Conservation (phyloP, 805 yeast species). For the Saccharomyces mikatae region DNA sequence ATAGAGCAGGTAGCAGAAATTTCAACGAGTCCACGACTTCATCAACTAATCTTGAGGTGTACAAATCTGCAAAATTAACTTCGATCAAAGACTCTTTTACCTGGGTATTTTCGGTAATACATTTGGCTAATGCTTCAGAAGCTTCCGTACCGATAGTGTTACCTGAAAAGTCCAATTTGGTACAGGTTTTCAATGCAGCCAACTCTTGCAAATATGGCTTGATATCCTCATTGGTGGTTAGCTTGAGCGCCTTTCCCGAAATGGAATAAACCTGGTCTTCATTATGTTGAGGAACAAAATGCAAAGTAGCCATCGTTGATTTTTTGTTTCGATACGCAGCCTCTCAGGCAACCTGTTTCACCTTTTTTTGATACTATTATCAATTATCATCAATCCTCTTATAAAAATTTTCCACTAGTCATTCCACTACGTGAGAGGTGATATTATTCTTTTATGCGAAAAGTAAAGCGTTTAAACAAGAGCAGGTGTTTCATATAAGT, state of each 20-base stretch:
- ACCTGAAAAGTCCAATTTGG: slow-evolving; percentile 75
- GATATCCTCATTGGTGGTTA: slow-evolving; percentile 66
- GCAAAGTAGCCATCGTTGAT: slow-evolving; percentile 33
- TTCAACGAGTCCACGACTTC: slow-evolving; percentile 85
- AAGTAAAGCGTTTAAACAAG: not conserved
- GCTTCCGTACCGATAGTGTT: slow-evolving; percentile 93
- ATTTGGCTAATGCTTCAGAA: slow-evolving; percentile 58
- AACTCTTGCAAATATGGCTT: slow-evolving; percentile 60
- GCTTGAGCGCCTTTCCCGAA: slow-evolving; percentile 67
- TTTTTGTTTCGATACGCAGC: not conserved
- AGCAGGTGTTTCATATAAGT: not conserved
- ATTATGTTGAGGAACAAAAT: slow-evolving; percentile 36
- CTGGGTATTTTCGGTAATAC: slow-evolving; percentile 33
- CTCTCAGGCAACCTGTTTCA: not conserved
- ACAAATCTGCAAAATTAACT: slow-evolving; percentile 82
- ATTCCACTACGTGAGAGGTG: not conserved
- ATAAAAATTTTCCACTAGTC: not conserved
- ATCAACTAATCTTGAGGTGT: slow-evolving; percentile 88
- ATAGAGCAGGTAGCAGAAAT: slow-evolving; percentile 62
- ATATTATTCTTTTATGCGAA: not conserved
- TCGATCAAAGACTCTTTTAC: slow-evolving; percentile 45
- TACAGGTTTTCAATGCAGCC: slow-evolving; percentile 28
- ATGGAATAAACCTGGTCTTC: slow-evolving; percentile 49
- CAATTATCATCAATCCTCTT: not conserved
- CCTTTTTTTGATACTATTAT: not conserved